Evolutionary conservation across 1,284 basidiomycete genomes (phyloP), one percentile per base, ranked within the genome.

Genomic region (Meripilus lineatus): DNA sequence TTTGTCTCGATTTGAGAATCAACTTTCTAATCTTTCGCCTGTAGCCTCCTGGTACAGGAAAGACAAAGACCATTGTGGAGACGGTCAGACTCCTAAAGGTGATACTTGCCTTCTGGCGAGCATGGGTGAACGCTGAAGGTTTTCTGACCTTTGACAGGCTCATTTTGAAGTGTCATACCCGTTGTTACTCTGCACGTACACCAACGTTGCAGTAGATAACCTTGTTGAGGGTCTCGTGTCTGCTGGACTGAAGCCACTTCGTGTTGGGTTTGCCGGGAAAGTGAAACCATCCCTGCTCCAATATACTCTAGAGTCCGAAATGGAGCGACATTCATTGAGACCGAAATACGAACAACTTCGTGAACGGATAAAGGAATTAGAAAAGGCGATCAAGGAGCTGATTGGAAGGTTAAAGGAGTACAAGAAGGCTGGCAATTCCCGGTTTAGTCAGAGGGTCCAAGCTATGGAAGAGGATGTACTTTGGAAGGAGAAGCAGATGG

Each of bases 131-230:
- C 43, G 6, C 28, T 30, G 8, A 8, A 30, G 8, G 8, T 30
- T 30, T 30, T 30, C n/a, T 30, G 8, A 10, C 10, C n/a, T 30
- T 22, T 8, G 42, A 6, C 49, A 85, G 81, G 57, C 66, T 5
- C 80, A 93, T 58, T 97, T 93, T 62, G 72, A 85, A 58, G 80
- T 94, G 11, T 81, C 88, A 7, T 79, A 89, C 33, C 92, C 92
- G 0, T 72, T 96, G 36, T 75, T 96, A 13, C 83, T 96, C 3
- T 89, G 88, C 59, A 93, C 93, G 0, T 94, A 91, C 59, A 97
- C 94, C 30, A 95, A 97, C 53, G 89, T 84, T 20, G 93, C 94
- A 0, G 90, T 95, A n/a, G 93, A 97, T 62, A 92, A 96, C 53
- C 75, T 97, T 6, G 80, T 93, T 25, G 83, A 88, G 55, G 85